A percentile compares a stretch with the other conserved stretches of the same genome.
Conservation (phyloP, 306 rosid species). For the Mimosa pudica region DNA sequence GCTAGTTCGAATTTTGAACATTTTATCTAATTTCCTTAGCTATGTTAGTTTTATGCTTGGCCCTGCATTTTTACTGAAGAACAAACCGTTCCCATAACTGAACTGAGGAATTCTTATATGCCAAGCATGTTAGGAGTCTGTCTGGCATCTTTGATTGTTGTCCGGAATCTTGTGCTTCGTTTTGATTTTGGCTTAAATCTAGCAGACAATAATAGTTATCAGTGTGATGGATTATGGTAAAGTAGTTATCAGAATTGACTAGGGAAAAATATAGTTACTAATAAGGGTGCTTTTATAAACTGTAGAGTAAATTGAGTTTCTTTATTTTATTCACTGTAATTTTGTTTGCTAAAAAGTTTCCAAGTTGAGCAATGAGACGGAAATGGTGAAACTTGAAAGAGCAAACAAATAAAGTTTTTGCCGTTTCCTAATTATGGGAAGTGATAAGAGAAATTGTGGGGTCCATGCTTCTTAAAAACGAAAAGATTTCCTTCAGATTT, state of each 20-base stretch:
- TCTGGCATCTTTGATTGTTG: slow-evolving; percentile 7
- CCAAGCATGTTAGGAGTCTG: background rate
- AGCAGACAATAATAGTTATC: background rate
- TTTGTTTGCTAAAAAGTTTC: background rate
- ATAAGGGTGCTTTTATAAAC: background rate
- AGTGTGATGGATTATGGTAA: background rate
- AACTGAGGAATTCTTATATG: background rate
- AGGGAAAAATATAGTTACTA: background rate
- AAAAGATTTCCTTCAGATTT: background rate
- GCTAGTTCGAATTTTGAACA: background rate
- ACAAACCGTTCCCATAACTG: background rate
- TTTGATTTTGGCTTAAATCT: slow-evolving; percentile 2
- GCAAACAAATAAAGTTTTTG: background rate
- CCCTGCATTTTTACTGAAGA: background rate
- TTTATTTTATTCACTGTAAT: background rate
- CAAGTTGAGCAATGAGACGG: background rate
- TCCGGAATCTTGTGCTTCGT: background rate
- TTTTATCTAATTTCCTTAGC: background rate
- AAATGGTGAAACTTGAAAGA: background rate
- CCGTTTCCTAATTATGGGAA: background rate
- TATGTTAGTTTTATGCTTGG: background rate
- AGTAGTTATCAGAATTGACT: background rate
- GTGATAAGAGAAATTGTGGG: background rate
- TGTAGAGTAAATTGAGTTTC: background rate
- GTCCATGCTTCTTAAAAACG: background rate